A percentile compares a stretch with the other conserved stretches of the same genome.
phyloP scores from a whole-genome alignment of 495 filamentous ascomycete genomes.

The Penicillium paxilli region DNA sequence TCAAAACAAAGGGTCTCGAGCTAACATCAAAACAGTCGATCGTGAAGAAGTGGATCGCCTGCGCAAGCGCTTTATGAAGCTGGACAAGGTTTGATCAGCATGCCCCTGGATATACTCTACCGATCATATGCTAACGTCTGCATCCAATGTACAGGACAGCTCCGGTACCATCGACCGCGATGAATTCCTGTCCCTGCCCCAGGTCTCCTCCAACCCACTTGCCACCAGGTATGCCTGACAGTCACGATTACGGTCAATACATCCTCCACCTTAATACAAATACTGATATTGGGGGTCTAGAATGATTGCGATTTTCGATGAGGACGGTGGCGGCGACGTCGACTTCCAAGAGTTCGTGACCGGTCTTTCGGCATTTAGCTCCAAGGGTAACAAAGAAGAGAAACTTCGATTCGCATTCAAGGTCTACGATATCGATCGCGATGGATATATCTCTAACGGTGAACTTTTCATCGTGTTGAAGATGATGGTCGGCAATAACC shows the following conservation, averaged over 20 bases:
- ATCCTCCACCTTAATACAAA: too few relatives aligned
- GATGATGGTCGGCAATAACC: constrained; percentile 99
- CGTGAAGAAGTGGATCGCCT: constrained; percentile 94
- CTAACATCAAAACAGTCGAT: constrained; percentile 66
- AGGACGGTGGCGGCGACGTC: constrained; percentile 96
- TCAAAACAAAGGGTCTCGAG: neutral
- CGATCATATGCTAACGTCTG: neutral
- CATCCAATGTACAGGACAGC: constrained; percentile 68
- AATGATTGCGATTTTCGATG: constrained; percentile 99
- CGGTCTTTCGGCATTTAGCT: constrained; percentile 90
- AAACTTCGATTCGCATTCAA: constrained; percentile 98
- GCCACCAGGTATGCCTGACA: constrained; percentile 79
- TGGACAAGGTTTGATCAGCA: constrained; percentile 75
- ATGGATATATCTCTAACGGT: constrained; percentile 98
- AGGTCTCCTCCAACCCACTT: constrained; percentile 96
- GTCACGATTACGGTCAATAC: too few relatives aligned
- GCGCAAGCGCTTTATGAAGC: constrained; percentile 97
- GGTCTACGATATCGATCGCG: constrained; percentile 98
- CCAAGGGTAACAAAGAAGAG: constrained; percentile 98
- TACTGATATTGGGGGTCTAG: too few relatives aligned
- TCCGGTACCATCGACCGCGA: constrained; percentile 98
- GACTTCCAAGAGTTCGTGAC: constrained; percentile 99
- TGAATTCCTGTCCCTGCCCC: constrained; percentile 94
- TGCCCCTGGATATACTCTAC: neutral
- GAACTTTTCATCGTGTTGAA: constrained; percentile 99